These are phyloP conservation scores for Adansonia gregorii DNA, from an alignment of 441 rosid genomes.

Conservation along the genomic window DNA sequence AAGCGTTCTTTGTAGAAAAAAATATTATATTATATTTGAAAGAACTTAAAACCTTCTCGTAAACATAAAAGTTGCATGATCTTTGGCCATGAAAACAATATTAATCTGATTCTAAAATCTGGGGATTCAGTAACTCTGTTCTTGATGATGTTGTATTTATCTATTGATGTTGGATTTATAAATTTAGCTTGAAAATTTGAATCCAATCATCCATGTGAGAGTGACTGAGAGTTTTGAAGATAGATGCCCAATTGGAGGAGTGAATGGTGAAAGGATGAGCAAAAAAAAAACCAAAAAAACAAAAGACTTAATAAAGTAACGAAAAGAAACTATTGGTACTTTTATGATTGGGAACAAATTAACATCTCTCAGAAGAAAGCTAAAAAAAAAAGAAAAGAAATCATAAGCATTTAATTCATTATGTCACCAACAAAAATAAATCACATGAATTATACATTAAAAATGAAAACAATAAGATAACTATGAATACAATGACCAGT, in stretches of 20 bases:
- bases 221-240: not conserved
- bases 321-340: not conserved
- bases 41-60: too few relatives aligned
- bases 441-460: constrained; percentile 21
- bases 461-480: not conserved
- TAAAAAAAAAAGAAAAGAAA: not conserved
- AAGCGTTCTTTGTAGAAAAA: too few relatives aligned
- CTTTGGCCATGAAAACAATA: not conserved
- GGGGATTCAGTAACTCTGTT: not conserved
- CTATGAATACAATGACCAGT: not conserved
- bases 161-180: not conserved
- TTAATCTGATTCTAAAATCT: not conserved
- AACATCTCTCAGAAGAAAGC: not conserved
- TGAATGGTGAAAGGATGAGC: not conserved
- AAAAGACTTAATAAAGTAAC: not conserved
- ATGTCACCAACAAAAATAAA: constrained; percentile 17
- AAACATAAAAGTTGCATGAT: not conserved
- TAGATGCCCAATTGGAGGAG: not conserved
- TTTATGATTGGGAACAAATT: not conserved
- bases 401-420: not conserved
- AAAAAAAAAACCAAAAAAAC: not conserved
- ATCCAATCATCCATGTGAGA: not conserved
- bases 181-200: too few relatives aligned
- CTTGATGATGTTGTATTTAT: not conserved
- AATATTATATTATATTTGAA: too few relatives aligned